A percentile compares a stretch with the other conserved stretches of the same genome.
Evolutionary conservation across 2,329 filamentous ascomycete species (phyloP).

Genomic region (Cercospora canescens): DNA sequence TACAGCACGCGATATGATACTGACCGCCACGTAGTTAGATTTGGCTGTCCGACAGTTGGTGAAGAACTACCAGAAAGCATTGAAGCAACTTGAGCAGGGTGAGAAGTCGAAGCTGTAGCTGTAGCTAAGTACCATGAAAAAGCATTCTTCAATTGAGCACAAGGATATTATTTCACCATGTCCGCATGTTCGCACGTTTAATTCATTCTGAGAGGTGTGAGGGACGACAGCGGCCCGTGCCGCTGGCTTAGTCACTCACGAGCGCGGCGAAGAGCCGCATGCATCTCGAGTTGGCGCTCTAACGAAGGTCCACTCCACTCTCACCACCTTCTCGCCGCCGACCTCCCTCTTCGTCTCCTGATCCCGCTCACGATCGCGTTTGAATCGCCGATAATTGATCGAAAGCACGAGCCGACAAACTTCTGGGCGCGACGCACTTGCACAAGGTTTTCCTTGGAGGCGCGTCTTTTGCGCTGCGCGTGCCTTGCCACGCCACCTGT

Average conservation of each 20-base stretch:
- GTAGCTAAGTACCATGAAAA: too few relatives aligned
- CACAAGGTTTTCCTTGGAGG: neutral
- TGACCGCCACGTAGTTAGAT: slow-evolving; percentile 47
- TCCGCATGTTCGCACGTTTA: neutral
- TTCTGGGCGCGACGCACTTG: neutral
- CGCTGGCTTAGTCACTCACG: neutral
- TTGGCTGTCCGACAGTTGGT: slow-evolving; percentile 67
- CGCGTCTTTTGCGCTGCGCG: slow-evolving; percentile 25
- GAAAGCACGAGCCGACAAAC: neutral
- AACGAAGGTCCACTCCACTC: neutral
- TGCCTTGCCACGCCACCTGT: slow-evolving; percentile 20
- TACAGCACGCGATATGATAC: neutral
- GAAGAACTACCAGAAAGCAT: slow-evolving; percentile 65
- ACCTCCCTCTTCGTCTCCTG: neutral
- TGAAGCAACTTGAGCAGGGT: slow-evolving; percentile 49
- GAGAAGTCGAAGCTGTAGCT: slow-evolving; percentile 46
- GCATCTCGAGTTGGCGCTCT: slow-evolving; percentile 4
- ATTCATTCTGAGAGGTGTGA: neutral
- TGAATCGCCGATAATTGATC: neutral
- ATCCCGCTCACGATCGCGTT: neutral
- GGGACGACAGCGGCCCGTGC: neutral
- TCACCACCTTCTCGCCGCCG: neutral
- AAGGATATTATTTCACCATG: too few relatives aligned
- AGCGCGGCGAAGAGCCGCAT: slow-evolving; percentile 6
- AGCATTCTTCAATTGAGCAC: too few relatives aligned